Base-by-base conservation (phyloP, 306 rosid species). In the Casuarina equisetifolia region DNA sequence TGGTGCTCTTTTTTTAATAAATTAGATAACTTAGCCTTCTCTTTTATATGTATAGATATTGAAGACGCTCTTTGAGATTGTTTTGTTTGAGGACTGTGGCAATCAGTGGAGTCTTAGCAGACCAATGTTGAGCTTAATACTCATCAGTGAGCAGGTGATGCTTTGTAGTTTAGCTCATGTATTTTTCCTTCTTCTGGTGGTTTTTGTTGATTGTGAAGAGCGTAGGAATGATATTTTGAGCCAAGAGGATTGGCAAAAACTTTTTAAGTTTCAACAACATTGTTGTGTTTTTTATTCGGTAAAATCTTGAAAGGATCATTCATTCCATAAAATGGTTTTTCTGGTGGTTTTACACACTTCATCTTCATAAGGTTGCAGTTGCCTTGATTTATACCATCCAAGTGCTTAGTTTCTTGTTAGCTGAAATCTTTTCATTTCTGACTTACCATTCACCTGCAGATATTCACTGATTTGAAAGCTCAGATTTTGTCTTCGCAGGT, bases 101-200 rank as follows among this genome's bases (percentile, higher is more conserved):
- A 88, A 88, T 83, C 89, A 88, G 76, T 88, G 89, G 89, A 81
- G 87, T 81, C 87, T 88, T 74, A 88, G 91, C 84, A 85, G 91
- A 76, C 91, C 91, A 76, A 88, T 88, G 89, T 79, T 88, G 73
- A 88, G 91, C 80, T 64, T 88, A 80, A 88, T 88, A 69, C 89
- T 88, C 12, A 85, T 88, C 53, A 88, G 89, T 52, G 91, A 85
- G 79, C 91, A 88, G 91, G 91, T 88, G 59, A 75, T 25, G 25
- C 71, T 54, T 42, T 25, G 15, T 43, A 15, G 17, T 64, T 48
- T 42, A 44, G 38, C 4, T 19, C 62, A 15, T 32, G n/a, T 5
- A 61, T 45, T 17, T 25, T 81, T 19, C 40, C 0, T 63, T 53
- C n/a, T 57, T 69, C 57, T 39, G 5, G 9, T 19, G 12, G 25